Evolutionary conservation across 495 filamentous ascomycete genomes (phyloP), one percentile per base, ranked within the genome.

Genomic region (Immersiella caudata): DNA sequence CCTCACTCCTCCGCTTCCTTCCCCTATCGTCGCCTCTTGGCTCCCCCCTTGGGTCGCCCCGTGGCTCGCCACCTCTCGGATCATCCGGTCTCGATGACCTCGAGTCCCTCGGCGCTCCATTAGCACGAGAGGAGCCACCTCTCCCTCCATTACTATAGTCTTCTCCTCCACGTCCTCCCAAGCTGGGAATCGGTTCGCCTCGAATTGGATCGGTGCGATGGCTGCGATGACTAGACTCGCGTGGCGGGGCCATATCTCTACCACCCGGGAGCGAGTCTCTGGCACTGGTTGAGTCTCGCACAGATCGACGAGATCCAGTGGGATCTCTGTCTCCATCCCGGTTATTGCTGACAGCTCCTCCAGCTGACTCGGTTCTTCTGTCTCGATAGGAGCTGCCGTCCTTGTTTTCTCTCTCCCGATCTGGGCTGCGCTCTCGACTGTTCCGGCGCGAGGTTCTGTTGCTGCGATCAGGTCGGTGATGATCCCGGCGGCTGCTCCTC

Each of bases 401-500:
- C 64, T 82, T 82, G 12, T 49, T 40, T 16, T 81, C 78, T 46
- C 77, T 74, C 1, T 80, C 79, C 60, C 75, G 73, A 7, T 79
- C 76, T 7, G 69, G 29, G 60, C 74, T 81, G 20, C 79, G 78
- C 59, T 83, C 80, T 21, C 79, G 76, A 65, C 80, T 84, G 65
- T 64, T 82, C 24, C 81, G 75, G 11, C 80, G 75, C 3, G 81
- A 81, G 12, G 72, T 59, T 20, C 81, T 74, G 20, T 74, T 69
- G 54, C 80, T 74, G 40, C 82, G 75, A 6, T 83, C 81, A 4
- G 74, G 72, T 11, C 80, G 78, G 56, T 69, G 64, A 52, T 78
- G 76, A 20, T 83, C 79, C 6, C 82, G 79, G 27, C 81, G 77
- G 27, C 82, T 75, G 62, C 77, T 74, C 26, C 82, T 77, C 6